Percentiles rank a stretch among this genome's conserved stretches.
Evolutionary conservation across 2,329 filamentous ascomycete genomes (phyloP).

Genomic region (Emmonsiellopsis sp.): DNA sequence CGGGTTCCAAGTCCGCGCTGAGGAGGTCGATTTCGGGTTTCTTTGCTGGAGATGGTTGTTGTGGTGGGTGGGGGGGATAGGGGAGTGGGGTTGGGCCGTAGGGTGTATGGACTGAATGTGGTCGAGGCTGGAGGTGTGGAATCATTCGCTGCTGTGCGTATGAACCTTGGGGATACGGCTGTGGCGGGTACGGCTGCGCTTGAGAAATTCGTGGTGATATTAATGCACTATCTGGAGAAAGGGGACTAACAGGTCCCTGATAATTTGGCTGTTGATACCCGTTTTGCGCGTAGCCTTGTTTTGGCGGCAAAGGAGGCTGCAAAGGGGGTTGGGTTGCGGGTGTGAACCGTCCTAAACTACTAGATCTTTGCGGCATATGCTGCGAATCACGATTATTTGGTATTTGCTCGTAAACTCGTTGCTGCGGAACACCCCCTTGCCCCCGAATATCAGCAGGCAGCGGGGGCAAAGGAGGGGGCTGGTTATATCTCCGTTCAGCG

Average conservation of each 20-base stretch:
- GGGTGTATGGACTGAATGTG: slow-evolving; percentile 9
- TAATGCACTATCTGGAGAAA: not conserved
- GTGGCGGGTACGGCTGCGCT: not conserved
- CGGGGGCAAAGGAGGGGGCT: slow-evolving; percentile 29
- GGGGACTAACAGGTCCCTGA: not conserved
- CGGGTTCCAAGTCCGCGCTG: slow-evolving; percentile 53
- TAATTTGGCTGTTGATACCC: not conserved
- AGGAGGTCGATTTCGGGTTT: slow-evolving; percentile 47
- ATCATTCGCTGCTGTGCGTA: slow-evolving; percentile 4
- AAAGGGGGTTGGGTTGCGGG: slow-evolving; percentile 15
- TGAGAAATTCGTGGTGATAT: not conserved
- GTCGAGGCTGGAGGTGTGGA: slow-evolving; percentile 1
- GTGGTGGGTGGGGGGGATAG: slow-evolving; percentile 11
- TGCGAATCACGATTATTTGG: slow-evolving; percentile 13
- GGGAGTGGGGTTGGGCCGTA: slow-evolving; percentile 17
- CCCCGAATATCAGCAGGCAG: slow-evolving; percentile 21
- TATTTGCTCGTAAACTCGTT: slow-evolving; percentile 3
- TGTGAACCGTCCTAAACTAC: slow-evolving; percentile 13
- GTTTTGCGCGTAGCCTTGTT: slow-evolving; percentile 1
- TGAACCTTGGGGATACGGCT: not conserved
- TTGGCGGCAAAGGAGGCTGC: slow-evolving; percentile 8
- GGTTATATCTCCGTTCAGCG: slow-evolving; percentile 19
- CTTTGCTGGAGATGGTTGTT: slow-evolving; percentile 15
- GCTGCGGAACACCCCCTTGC: not conserved
- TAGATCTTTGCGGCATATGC: slow-evolving; percentile 22